These are phyloP conservation scores for Phytophthora aleatoria DNA, from an alignment of 352 stramenopile genomes.

Conservation along the genomic window DNA sequence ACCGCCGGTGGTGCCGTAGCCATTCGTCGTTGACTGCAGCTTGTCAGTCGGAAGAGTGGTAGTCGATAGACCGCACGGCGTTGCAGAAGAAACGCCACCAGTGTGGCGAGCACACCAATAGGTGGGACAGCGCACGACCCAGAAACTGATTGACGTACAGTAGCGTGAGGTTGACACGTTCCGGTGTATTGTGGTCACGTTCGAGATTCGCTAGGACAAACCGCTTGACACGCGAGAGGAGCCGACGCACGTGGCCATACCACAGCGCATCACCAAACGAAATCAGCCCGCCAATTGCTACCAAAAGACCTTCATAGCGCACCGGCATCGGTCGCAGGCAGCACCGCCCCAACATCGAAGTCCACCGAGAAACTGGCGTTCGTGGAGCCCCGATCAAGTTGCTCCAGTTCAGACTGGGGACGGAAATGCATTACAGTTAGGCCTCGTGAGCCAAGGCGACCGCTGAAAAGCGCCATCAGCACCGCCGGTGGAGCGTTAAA, in stretches of 20 bases:
- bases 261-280: constrained; percentile 4
- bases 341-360: background rate
- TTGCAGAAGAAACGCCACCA: too few species aligned
- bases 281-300: constrained; percentile 2
- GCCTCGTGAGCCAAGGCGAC: background rate
- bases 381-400: background rate
- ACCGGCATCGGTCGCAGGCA: background rate
- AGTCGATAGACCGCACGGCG: too few species aligned
- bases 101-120: background rate
- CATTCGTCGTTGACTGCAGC: too few species aligned
- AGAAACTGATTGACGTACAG: constrained; percentile 9
- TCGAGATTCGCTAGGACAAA: constrained; percentile 12
- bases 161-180: constrained; percentile 4
- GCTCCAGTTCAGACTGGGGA: constrained; percentile 1
- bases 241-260: constrained; percentile 4
- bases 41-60: too few species aligned
- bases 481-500: background rate
- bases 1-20: too few species aligned
- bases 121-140: background rate
- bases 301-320: constrained; percentile 9
- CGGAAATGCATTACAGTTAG: constrained; percentile 12
- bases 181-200: constrained; percentile 7
- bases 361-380: constrained; percentile 12
- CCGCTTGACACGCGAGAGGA: constrained; percentile 4
- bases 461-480: constrained; percentile 7